A percentile compares a stretch with the other conserved stretches of the same genome.
phyloP scores from a whole-genome alignment of 2,329 filamentous ascomycete species.

The Aspergillus tubingensis region DNA sequence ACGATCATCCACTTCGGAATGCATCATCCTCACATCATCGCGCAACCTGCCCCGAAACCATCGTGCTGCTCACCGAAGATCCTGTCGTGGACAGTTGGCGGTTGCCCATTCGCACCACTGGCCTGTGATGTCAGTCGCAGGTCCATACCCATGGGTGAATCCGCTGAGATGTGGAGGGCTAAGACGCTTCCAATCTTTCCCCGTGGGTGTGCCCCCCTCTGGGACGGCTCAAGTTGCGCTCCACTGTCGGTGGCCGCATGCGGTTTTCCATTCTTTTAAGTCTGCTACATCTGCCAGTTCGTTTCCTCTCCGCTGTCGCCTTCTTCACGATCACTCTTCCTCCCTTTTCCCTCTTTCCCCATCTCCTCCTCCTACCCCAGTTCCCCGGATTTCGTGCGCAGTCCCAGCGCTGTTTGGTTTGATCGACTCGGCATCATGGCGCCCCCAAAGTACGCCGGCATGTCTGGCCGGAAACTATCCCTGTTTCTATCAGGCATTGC shows the following conservation, averaged over 20 bases:
- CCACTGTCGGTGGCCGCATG: slow-evolving; percentile 4
- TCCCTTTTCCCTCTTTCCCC: not conserved
- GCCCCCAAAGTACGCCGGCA: slow-evolving; percentile 56
- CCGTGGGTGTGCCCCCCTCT: slow-evolving; percentile 7
- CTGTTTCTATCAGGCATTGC: slow-evolving; percentile 63
- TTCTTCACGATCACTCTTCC: not conserved
- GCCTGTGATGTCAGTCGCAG: slow-evolving; percentile 5
- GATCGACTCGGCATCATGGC: slow-evolving; percentile 45
- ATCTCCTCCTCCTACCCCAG: not conserved
- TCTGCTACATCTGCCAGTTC: not conserved
- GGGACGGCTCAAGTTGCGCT: not conserved
- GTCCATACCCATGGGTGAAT: not conserved
- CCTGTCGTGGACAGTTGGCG: not conserved
- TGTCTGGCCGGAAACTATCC: slow-evolving; percentile 60
- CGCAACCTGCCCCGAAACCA: slow-evolving; percentile 1
- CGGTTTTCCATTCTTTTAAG: slow-evolving; percentile 4
- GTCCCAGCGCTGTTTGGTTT: not conserved
- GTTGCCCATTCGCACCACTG: not conserved
- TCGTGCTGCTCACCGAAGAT: slow-evolving; percentile 1
- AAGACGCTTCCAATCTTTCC: slow-evolving; percentile 5
- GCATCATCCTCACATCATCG: slow-evolving; percentile 12
- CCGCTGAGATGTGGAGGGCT: not conserved
- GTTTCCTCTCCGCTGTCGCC: not conserved
- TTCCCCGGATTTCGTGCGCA: not conserved
- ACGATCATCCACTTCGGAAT: slow-evolving; percentile 8